Evolutionary conservation across 1,284 basidiomycete genomes (phyloP), one percentile per base, ranked within the genome.

Genomic region (Irpex lacteus): DNA sequence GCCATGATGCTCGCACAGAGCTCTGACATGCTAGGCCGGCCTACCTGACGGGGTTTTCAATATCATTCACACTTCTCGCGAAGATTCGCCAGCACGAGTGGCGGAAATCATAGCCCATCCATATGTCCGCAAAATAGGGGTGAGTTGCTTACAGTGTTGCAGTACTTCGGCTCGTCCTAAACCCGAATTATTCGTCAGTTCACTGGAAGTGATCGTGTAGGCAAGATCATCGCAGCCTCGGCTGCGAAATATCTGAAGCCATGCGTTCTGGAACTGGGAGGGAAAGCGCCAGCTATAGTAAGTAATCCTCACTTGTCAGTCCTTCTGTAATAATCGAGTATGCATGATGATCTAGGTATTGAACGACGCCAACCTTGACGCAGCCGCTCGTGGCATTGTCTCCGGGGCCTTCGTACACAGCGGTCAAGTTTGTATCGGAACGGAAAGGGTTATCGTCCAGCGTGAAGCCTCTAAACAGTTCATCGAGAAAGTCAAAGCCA

Each of bases 211-310:
- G 85, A 87, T 60, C 81, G 81, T 38, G 87, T 93, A 11, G 91
- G 90, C 13, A 83, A 81, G 69, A 86, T 92, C 63, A 82, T 93
- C 56, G 90, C 90, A 4, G 77, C 77, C 5, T 90, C 91, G 68
- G 89, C 89, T 1, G 90, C 89, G 15, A 90, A 90, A 71, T 80
- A 89, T 66, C 80, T 93, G 13, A 92, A 91, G 65, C 87, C 91
- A 7, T 87, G 85, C 62, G 84, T 91, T 0, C 78, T 92, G 36
- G 90, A 89, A 76, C 82, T 92, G 5, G 90, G 91, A 36, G 90
- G 91, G 34, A 93, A 93, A 74, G 85, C 87, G n/a, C 90, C 91
- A 9, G 83, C 85, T 3, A 81, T 91, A 58, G 83, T 92, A 66
- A 62, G 79, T 4, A 26, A 26, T 26, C 26, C 26, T 26, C 26